Base-by-base conservation (phyloP, 495 filamentous ascomycete species). In the Lindgomyces ingoldianus region DNA sequence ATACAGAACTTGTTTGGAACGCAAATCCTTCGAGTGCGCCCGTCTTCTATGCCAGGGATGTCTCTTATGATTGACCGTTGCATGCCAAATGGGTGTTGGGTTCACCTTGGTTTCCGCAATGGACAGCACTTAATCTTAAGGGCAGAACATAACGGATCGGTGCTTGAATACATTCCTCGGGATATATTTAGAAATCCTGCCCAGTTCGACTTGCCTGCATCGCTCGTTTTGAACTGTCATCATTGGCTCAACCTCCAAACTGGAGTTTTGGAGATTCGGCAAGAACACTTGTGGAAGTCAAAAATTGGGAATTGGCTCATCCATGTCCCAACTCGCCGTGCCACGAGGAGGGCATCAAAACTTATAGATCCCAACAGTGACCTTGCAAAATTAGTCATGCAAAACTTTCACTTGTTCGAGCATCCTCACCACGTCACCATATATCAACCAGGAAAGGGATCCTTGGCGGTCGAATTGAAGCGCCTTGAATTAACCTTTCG, bases 61-160 rank as follows among this genome's bases (percentile, higher is more conserved):
- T 73, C 71, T 19, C 74, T 83, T 56, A 64, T 69, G 6, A 66
- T 84, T 4, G 72, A 71, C 12, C 65, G 51, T 42, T 33, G 0
- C 4, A 66, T 73, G 11, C 33, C 44, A 2, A 39, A 72, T 21
- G 66, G 58, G 0, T 73, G 82, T 48, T 57, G 78, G 27, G 70
- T 86, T 3, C 81, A 85, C 68, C 69, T 85, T 48, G 83, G 82
- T 1, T 69, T 78, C 42, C 77, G 80, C 9, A 60, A 73, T 11
- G 67, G 63, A 0, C 25, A 68, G 14, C 33, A 14, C 14, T 14
- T 14, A 39, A 39, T 39, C 33, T 14, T 6, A 39, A 14, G 33
- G 33, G 76, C 79, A 4, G 21, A 1, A 0, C 21, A 51, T 0
- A 11, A 29, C 2, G 42, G 47, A 6, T 45, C 16, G 3, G 22